Conservation (phyloP, 208 protist species). For the Acanthamoeba culbertsoni region DNA sequence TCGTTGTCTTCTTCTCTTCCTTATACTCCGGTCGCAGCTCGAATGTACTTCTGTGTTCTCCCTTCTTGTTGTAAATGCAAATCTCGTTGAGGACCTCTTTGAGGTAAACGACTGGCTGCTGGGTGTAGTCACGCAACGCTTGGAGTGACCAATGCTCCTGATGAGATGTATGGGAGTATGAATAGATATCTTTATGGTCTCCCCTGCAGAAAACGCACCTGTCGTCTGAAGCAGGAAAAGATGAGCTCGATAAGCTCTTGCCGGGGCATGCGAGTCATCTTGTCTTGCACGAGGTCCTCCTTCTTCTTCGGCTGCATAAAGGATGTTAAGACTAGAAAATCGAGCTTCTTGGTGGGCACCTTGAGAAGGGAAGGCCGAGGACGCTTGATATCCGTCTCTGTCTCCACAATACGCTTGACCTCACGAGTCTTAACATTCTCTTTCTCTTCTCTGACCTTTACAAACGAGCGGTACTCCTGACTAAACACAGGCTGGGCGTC, state of each 20-base stretch:
- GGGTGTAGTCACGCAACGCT: background rate
- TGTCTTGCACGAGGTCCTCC: conserved; percentile 33
- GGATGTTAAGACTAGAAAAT: background rate
- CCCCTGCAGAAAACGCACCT: background rate
- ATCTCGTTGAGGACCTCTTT: conserved; percentile 19
- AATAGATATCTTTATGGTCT: too few species aligned
- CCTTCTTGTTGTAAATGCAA: conserved; percentile 33
- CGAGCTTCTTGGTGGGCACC: background rate
- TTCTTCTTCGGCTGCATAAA: background rate
- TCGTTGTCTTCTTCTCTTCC: conserved; percentile 7
- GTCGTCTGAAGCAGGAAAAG: conserved; percentile 19
- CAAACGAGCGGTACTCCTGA: background rate
- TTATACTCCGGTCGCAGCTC: background rate
- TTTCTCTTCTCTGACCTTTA: conserved; percentile 18
- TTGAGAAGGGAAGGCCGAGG: background rate
- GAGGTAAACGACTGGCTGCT: background rate
- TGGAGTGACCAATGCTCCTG: background rate
- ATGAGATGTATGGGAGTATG: background rate
- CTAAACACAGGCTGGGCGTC: conserved; percentile 20
- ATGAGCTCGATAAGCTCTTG: conserved; percentile 16
- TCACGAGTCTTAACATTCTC: conserved; percentile 28
- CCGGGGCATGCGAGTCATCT: conserved; percentile 2
- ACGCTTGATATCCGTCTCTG: conserved; percentile 26
- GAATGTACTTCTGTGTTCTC: background rate
- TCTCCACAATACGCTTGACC: background rate